Evolutionary conservation across 1,284 basidiomycete genomes (phyloP).

Genomic region (Heliocybe sulcata): DNA sequence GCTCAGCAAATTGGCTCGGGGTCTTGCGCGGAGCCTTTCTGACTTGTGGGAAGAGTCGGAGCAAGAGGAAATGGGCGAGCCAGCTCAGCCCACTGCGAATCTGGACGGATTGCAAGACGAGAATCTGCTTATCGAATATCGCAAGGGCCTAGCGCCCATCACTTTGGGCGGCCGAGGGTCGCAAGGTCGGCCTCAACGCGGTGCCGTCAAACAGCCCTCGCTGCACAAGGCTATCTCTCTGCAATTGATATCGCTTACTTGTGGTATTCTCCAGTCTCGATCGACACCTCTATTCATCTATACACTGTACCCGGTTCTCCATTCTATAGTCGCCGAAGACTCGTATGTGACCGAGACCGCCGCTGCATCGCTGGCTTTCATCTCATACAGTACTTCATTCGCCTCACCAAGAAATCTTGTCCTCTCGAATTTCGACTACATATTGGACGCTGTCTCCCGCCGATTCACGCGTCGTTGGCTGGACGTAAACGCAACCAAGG

Average conservation of each 20-base stretch:
- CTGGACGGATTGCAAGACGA: conserved; percentile 17
- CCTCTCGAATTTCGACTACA: conserved; percentile 91
- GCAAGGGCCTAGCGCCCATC: conserved; percentile 39
- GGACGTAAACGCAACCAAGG: conserved; percentile 73
- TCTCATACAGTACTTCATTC: conserved; percentile 70
- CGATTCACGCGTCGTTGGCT: conserved; percentile 72
- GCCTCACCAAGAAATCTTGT: conserved; percentile 80
- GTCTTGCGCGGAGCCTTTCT: conserved; percentile 54
- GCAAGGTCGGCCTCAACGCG: conserved; percentile 15
- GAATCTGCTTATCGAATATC: conserved; percentile 40
- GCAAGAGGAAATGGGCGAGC: conserved; percentile 11
- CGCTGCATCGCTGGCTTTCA: conserved; percentile 58
- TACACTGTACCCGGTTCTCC: conserved; percentile 77
- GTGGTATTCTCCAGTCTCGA: conserved; percentile 56
- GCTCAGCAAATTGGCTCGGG: conserved; percentile 59
- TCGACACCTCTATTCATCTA: conserved; percentile 74
- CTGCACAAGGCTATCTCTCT: conserved; percentile 61
- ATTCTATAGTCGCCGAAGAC: conserved; percentile 68
- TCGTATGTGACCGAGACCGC: conserved; percentile 66
- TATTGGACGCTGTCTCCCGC: conserved; percentile 81
- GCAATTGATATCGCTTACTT: conserved; percentile 63
- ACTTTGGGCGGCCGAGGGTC: conserved; percentile 30
- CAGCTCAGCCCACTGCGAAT: conserved; percentile 13
- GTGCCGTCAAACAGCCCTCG: conserved; percentile 29
- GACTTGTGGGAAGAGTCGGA: conserved; percentile 60